Evolutionary conservation across 257 asterid species (phyloP).

Genomic region (Primulina huaijiensis): DNA sequence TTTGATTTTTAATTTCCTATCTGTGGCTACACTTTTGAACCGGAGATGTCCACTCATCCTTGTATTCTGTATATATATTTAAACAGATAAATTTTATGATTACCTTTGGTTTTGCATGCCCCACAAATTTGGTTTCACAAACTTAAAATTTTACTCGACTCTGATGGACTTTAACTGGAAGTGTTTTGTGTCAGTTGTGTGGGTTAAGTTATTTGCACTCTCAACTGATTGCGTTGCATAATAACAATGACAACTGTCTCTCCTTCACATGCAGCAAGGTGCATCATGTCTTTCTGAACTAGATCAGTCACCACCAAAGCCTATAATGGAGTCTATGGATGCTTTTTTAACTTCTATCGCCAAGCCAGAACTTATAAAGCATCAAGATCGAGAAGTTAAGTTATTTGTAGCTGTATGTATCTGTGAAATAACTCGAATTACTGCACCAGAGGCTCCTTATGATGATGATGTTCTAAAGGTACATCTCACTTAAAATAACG

Average conservation of each 20-base stretch:
- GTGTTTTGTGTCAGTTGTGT: constrained; percentile 19
- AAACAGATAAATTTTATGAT: not conserved
- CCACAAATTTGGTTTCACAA: not conserved
- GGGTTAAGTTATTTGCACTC: constrained; percentile 13
- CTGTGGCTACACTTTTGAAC: not conserved
- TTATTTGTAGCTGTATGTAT: constrained; percentile 92
- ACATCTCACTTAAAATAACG: constrained; percentile 22
- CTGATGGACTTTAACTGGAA: constrained; percentile 7
- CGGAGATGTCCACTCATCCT: not conserved
- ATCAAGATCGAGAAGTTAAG: constrained; percentile 88
- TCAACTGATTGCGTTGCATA: constrained; percentile 26
- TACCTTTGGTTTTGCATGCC: constrained; percentile 11
- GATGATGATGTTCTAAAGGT: constrained; percentile 86
- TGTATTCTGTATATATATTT: constrained; percentile 1
- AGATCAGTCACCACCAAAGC: constrained; percentile 86
- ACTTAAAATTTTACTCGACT: constrained; percentile 5
- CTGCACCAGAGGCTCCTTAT: constrained; percentile 97
- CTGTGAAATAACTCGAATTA: constrained; percentile 94
- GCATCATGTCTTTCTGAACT: constrained; percentile 72
- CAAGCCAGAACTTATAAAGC: constrained; percentile 84
- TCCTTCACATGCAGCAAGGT: constrained; percentile 71
- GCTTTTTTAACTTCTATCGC: constrained; percentile 71
- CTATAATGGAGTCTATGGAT: constrained; percentile 74
- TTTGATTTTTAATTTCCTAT: not conserved
- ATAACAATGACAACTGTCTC: constrained; percentile 19